Conservation (phyloP, 176 grass and related monocot genomes). For the Typha latifolia region DNA sequence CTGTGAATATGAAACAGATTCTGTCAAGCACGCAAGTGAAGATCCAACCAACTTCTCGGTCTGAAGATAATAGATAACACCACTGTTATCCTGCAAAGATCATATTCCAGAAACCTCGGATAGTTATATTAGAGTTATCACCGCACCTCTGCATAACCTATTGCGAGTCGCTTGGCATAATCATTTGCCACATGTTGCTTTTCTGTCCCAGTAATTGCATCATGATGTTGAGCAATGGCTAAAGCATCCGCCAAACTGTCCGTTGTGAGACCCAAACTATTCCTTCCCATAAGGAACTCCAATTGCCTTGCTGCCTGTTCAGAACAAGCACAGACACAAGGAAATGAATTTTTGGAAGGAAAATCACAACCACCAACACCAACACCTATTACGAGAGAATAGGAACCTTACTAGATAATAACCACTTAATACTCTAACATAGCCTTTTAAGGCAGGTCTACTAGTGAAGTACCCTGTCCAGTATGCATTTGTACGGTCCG, state of each 20-base stretch:
- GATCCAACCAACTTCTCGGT: constrained; percentile 34
- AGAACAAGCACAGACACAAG: neutral
- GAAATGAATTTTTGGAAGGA: neutral
- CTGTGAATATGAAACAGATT: constrained; percentile 15
- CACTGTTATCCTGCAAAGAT: neutral
- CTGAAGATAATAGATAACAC: constrained; percentile 7
- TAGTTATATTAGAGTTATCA: neutral
- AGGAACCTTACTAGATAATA: constrained; percentile 72
- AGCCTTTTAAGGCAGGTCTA: constrained; percentile 81
- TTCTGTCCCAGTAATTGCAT: constrained; percentile 91
- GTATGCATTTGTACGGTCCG: constrained; percentile 81
- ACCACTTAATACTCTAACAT: constrained; percentile 69
- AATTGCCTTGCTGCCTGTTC: constrained; percentile 79
- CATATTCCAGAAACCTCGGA: neutral
- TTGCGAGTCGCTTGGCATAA: constrained; percentile 91
- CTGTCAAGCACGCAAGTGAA: constrained; percentile 28
- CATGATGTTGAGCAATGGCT: constrained; percentile 82
- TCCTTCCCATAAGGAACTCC: constrained; percentile 69
- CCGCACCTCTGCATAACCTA: constrained; percentile 70
- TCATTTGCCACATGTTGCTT: constrained; percentile 97
- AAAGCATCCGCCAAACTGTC: constrained; percentile 82
- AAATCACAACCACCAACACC: neutral
- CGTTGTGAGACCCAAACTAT: constrained; percentile 38
- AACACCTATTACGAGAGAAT: neutral
- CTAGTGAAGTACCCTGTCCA: constrained; percentile 99